Conservation (phyloP, 306 rosid species). For the Trichosanthes cucumerina region DNA sequence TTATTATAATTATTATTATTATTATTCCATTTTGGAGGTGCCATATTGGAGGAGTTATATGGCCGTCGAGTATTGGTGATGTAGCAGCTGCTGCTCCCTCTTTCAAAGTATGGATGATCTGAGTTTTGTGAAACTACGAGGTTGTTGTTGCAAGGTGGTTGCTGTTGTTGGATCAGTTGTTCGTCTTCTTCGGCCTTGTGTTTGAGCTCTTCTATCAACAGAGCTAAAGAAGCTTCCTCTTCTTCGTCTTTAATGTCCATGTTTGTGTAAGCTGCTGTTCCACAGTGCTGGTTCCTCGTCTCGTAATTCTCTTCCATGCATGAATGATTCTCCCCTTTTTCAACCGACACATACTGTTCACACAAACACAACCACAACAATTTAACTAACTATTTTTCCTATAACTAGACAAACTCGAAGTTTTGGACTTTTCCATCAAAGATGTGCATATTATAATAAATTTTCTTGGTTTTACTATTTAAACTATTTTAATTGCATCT, state of each 20-base stretch:
- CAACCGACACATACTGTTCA: slow-evolving; percentile 20
- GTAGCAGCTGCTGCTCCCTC: neutral
- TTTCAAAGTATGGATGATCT: neutral
- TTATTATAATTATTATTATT: neutral
- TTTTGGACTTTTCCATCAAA: no score
- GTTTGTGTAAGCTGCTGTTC: neutral
- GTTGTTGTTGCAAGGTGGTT: neutral
- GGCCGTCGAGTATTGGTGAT: neutral
- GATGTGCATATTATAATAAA: no score
- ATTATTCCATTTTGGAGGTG: neutral
- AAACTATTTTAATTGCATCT: no score
- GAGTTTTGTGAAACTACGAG: neutral
- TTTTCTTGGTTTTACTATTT: no score
- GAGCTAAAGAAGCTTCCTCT: slow-evolving; percentile 13
- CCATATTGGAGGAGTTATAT: neutral
- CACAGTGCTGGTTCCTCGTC: neutral
- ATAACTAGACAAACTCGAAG: no score
- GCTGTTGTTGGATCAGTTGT: no score
- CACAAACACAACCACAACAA: neutral
- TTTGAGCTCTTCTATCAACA: slow-evolving; percentile 4
- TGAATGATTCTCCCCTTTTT: neutral
- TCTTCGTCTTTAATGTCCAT: neutral
- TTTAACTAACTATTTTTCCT: no score
- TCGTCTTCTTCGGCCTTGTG: neutral
- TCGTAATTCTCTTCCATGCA: neutral